Conservation (phyloP, 495 filamentous ascomycete genomes). For the Penicillium diatomitis region DNA sequence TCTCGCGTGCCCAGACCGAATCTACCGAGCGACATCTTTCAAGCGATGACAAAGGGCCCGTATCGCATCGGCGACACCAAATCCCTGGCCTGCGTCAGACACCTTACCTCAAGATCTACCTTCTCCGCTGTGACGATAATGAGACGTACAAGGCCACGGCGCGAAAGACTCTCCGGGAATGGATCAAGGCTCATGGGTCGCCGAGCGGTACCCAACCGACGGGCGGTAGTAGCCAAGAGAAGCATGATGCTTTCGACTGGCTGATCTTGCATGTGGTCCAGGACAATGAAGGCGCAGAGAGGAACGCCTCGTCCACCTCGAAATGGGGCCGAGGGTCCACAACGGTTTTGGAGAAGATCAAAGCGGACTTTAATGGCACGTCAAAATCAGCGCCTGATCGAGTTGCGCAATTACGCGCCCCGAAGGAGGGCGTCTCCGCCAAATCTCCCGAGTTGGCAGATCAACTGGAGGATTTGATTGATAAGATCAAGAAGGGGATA, state of each 20-base stretch:
- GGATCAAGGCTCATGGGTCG: slow-evolving; percentile 71
- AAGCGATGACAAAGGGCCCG: slow-evolving; percentile 23
- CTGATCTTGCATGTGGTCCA: slow-evolving; percentile 85
- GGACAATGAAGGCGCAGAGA: slow-evolving; percentile 51
- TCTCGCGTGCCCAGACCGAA: slow-evolving; percentile 49
- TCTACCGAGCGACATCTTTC: slow-evolving; percentile 25
- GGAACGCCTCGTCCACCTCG: slow-evolving; percentile 55
- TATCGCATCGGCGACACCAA: slow-evolving; percentile 74
- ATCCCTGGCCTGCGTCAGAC: slow-evolving; percentile 91
- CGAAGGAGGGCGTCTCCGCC: slow-evolving; percentile 26
- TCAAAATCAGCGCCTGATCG: slow-evolving; percentile 70
- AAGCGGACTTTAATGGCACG: slow-evolving; percentile 82
- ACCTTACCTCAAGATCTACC: slow-evolving; percentile 83
- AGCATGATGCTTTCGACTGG: slow-evolving; percentile 97
- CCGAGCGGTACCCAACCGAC: slow-evolving; percentile 25
- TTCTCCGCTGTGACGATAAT: slow-evolving; percentile 88
- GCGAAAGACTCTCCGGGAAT: slow-evolving; percentile 73
- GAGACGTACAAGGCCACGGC: slow-evolving; percentile 80
- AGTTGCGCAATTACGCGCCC: slow-evolving; percentile 75
- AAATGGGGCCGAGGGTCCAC: slow-evolving; percentile 73
- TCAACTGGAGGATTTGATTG: slow-evolving; percentile 74
- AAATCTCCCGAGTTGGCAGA: slow-evolving; percentile 61
- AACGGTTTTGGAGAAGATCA: slow-evolving; percentile 82
- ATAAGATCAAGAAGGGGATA: slow-evolving; percentile 80
- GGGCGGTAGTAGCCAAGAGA: slow-evolving; percentile 48